Conservation (phyloP, 495 filamentous ascomycete species). For the Neurospora sp. region DNA sequence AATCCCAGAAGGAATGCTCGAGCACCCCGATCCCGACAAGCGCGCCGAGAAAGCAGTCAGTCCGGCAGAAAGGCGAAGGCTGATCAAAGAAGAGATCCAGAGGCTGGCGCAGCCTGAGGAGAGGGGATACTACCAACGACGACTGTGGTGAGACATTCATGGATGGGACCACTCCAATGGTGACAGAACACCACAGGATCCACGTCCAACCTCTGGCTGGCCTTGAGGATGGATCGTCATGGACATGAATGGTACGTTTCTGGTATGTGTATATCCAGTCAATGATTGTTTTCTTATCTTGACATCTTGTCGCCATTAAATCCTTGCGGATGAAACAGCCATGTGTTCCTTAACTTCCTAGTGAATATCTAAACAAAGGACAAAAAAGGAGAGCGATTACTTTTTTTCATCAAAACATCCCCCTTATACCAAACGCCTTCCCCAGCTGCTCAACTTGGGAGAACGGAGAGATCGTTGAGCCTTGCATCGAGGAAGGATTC, state of each 20-base stretch:
- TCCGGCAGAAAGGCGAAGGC: conserved; percentile 35
- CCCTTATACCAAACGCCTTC: neutral
- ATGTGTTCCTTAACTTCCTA: neutral
- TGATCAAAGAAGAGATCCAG: conserved; percentile 42
- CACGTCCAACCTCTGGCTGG: neutral
- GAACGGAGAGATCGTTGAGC: neutral
- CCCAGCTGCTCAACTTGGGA: neutral
- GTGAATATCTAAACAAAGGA: neutral
- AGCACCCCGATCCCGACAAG: neutral
- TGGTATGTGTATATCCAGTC: neutral
- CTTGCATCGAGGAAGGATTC: neutral
- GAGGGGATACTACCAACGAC: conserved; percentile 35
- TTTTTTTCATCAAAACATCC: neutral
- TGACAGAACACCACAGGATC: neutral
- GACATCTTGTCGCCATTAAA: neutral
- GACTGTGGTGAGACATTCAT: conserved; percentile 28
- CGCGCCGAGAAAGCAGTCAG: conserved; percentile 28
- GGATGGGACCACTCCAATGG: neutral
- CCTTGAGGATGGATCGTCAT: neutral
- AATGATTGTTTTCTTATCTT: neutral
- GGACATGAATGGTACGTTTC: neutral
- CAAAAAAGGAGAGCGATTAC: neutral
- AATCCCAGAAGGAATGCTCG: neutral
- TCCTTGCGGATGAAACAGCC: neutral
- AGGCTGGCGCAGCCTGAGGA: conserved; percentile 29